Evolutionary conservation across 192 early-diverging fungal species (phyloP), one percentile per base, ranked within the genome.

Genomic region (Powellomyces hirtus): DNA sequence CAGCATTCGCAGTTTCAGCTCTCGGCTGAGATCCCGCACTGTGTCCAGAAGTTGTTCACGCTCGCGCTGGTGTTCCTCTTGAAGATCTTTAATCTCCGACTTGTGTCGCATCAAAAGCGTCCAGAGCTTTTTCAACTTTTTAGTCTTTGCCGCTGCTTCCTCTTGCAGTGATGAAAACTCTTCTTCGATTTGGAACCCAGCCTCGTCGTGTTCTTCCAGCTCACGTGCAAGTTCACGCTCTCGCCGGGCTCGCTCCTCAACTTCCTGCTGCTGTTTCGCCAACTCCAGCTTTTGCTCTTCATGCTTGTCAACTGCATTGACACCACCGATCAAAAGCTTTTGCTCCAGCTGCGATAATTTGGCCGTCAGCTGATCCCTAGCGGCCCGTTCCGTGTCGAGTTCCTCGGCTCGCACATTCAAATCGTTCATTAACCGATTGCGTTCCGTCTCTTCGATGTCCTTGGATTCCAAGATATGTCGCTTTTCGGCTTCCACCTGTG

Each of bases 81-180:
- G 75, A 24, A 86, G 59, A 38, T 88, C 85, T 57, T 71, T 74
- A 38, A 87, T 85, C 58, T 88, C 86, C 0, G 71, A 50, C 52
- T 87, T 87, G 27, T 74, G 70, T 24, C 68, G 62, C 50, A 85
- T 81, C 14, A 87, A 64, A 37, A 82, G 80, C 0, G 71, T 67
- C 81, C 81, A 87, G 11, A 88, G 73, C 59, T 88, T 88, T 30
- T 77, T 75, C 29, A 88, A 71, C 49, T 88, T 88, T 59, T 86
- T 81, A 14, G 86, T 79, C 59, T 88, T 88, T 0, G 72, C 71
- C 45, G 89, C 86, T 14, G 84, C 85, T 71, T 88, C 86, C 67
- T 88, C 86, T 66, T 86, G 84, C 33, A 88, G 55, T 0, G 81
- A 80, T 14, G 82, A 79, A 68, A 83, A 88, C 63, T 77, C 73